Base-by-base conservation (phyloP, 2,329 filamentous ascomycete species). In the Ophiostoma piceae region DNA sequence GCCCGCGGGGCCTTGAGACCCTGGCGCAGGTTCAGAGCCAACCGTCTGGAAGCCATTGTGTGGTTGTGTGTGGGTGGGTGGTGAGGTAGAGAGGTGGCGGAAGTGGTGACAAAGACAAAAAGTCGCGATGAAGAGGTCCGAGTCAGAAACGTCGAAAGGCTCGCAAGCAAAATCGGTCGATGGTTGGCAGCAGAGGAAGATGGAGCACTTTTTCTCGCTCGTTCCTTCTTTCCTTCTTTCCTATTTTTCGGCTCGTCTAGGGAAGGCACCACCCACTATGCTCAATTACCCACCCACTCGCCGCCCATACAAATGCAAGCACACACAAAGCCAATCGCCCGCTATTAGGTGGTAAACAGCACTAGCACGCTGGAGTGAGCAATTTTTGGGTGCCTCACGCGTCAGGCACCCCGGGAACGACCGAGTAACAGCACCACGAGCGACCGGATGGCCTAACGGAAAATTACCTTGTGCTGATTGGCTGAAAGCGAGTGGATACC, bases 1-100 rank as follows among this genome's bases (percentile, higher is more conserved):
- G 91, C 87, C 82, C 92, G 92, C n/a, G 72, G 71, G 37, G 84
- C 85, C 92, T 86, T 93, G 92, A 97, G 86, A 83, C 91, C 91
- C 84, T 92, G 90, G 82, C 92, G 88, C 79, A 98, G 88, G 86
- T 94, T 96, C 83, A 96, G 88, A 86, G 94, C 94, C 85, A 98
- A 89, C 90, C 93, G 92, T 88, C 94, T 89, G 83, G 94, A 97
- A 85, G 94, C 94, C 94, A 98, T 70, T 39, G 67, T 39, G 29
- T 32, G 39, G 26, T 6, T 32, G 32, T 19, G 32, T 6, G 68
- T 11, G 37, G 47, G 39, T 11, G 14, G 51, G 47, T 51, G 37
- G 39, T 60, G 51, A 19, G 32, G 19, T 14, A 39, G 32, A 32
- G 54, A 43, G 32, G 47, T 11, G 60, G 51, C 16, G 26, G 54